Base-by-base conservation (phyloP, 2,329 filamentous ascomycete species). In the Cladorrhinum sp. region DNA sequence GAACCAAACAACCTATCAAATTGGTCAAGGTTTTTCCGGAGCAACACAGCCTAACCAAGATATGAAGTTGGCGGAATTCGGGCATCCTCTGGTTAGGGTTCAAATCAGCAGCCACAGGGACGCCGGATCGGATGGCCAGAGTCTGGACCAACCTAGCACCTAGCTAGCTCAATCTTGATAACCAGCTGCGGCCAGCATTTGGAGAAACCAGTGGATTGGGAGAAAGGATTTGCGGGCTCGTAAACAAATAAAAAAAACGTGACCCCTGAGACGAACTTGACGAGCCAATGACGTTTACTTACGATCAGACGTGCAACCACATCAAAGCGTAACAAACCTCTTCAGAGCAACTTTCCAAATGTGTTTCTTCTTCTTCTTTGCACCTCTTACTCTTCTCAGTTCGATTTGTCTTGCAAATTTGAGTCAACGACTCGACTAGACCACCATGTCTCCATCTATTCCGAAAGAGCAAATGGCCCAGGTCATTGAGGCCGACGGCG, bases 391-490 rank as follows among this genome's bases (percentile, higher is more conserved):
- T 53, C 27, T 23, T n/a, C 7, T 41, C 20, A 22, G 13, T 38
- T 54, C 51, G n/a, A 36, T 18, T 9, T 16, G 7, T 54, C 32
- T 36, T 13, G 9, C 12, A 13, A 36, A 13, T 36, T 12, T 36
- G 9, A 36, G 16, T 6, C 52, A 41, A 9, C 50, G n/a, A 36
- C 32, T 13, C 4, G 16, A 36, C 16, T 16, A 24, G 10, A 18
- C 32, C 60, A 82, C 82, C 78, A 71, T 79, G 59, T 62, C 71
- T 51, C 68, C 71, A 62, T 68, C 85, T 59, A 84, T 97, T 71
- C 93, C 93, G 61, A 85, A 83, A 55, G 87, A 87, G 76, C 93
- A 98, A 81, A 95, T 89, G 91, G 93, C 93, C 55, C 90, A 95
- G 77, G 91, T 98, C 69, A 82, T 95, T 69, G 90, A 96, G 77